A percentile compares a stretch with the other conserved stretches of the same genome.
Conservation (phyloP, 306 rosid species). For the Rubus parviflorus region DNA sequence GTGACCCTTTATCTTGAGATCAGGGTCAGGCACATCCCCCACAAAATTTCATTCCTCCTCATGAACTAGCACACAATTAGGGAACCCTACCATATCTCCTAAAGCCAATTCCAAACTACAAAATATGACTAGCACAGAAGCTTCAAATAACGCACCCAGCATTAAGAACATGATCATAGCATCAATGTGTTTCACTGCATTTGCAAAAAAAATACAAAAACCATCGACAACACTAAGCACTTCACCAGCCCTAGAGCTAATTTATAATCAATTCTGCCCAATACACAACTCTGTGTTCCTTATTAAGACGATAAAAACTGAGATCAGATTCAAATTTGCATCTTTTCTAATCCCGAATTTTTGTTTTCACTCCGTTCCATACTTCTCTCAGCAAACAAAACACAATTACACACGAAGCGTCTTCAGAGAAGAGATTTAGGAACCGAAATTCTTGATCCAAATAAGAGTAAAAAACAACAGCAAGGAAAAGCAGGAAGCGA, state of each 20-base stretch:
- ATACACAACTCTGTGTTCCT: background rate
- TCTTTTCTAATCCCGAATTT: background rate
- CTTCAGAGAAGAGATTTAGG: background rate
- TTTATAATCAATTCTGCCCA: background rate
- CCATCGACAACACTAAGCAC: background rate
- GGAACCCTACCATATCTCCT: background rate
- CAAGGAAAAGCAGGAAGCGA: background rate
- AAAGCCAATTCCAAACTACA: background rate
- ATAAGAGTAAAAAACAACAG: background rate
- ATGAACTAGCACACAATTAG: background rate
- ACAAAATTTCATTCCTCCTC: background rate
- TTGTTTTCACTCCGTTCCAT: background rate
- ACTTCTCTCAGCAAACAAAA: background rate
- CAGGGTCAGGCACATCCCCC: background rate
- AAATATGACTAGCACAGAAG: background rate
- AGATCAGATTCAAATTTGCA: conserved; percentile 7
- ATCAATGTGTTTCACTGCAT: background rate
- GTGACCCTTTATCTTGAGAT: background rate
- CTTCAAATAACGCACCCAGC: background rate
- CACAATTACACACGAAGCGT: background rate
- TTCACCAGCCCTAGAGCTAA: background rate
- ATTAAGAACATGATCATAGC: background rate
- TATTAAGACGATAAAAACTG: background rate
- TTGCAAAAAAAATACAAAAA: background rate
- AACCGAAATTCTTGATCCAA: conserved; percentile 13